Evolutionary conservation across 2,329 filamentous ascomycete genomes (phyloP), one percentile per base, ranked within the genome.

Genomic region (Fusarium sambucinum): DNA sequence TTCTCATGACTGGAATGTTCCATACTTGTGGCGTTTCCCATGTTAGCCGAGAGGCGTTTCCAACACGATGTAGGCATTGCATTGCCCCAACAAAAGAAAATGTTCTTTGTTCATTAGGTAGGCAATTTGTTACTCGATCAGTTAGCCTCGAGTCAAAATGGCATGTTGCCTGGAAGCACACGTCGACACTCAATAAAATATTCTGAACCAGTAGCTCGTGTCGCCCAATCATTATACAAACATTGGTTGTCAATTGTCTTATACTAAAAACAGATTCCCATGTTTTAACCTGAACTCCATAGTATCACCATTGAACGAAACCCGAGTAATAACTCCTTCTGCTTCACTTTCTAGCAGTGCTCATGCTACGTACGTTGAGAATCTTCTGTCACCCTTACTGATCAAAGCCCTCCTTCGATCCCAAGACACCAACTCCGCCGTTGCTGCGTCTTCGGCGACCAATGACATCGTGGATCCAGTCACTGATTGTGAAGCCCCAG

Each of bases 401-500:
- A 19, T 79, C 74, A 50, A 74, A 80, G 0, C 72, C 78, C 33
- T 75, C 70, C 77, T 86, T 86, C 21, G 75, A 77, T 3, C 86
- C 86, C 61, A 88, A 75, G 27, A 88, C 79, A 30, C 85, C 85
- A 59, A 84, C 79, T 35, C 82, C 82, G 16, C 79, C 80, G 40
- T 77, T 79, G 59, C 77, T 80, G 48, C 83, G 79, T 69, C 83
- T 78, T 66, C 84, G 80, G 69, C 79, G 79, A 3, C 87, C 86
- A 58, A 85, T 69, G 6, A 89, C 84, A 69, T 87, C 86, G 41
- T 79, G 80, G 3, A 85, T 81, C 92, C 93, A 97, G 68, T 95
- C 92, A 48, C 84, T 89, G 68, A 99, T 83, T 69, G 94, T 93
- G 79, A 92, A 98, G 51, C 92, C 86, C 96, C 96, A 99, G 68